A percentile compares a stretch with the other conserved stretches of the same genome.
phyloP scores from a whole-genome alignment of 2,329 filamentous ascomycete species.

The Phoma sp. region DNA sequence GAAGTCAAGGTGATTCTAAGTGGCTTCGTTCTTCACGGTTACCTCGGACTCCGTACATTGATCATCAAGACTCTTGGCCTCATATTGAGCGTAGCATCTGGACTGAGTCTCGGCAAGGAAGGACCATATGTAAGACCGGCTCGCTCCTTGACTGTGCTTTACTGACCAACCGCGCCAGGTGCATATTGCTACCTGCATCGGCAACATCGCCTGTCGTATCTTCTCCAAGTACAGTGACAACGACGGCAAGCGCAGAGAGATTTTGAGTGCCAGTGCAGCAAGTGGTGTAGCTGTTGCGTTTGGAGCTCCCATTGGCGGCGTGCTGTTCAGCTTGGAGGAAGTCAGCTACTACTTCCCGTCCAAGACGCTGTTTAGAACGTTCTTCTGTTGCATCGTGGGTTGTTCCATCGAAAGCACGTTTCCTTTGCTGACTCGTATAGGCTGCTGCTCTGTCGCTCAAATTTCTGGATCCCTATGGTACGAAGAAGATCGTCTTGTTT shows the following conservation, averaged over 20 bases:
- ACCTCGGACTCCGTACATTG: constrained; percentile 86
- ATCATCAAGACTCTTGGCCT: constrained; percentile 83
- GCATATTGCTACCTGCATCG: constrained; percentile 94
- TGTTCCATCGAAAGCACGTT: neutral
- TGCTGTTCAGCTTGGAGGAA: constrained; percentile 92
- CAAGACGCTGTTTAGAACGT: constrained; percentile 95
- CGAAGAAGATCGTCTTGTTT: constrained; percentile 95
- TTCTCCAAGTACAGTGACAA: constrained; percentile 94
- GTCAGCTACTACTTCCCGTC: constrained; percentile 97
- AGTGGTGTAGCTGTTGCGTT: constrained; percentile 94
- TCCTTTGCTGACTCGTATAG: constrained; percentile 21
- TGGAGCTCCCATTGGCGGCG: constrained; percentile 86
- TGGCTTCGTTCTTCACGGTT: constrained; percentile 95
- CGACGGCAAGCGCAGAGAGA: constrained; percentile 90
- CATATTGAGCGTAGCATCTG: constrained; percentile 88
- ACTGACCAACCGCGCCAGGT: constrained; percentile 66
- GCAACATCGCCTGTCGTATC: constrained; percentile 93
- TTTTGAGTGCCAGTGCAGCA: constrained; percentile 89
- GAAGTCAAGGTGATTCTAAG: constrained; percentile 98
- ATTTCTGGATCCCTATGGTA: constrained; percentile 94
- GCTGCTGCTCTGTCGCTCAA: constrained; percentile 86
- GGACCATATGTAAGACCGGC: neutral
- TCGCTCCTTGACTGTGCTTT: neutral
- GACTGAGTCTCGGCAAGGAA: constrained; percentile 92
- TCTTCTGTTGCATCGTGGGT: constrained; percentile 92